A percentile compares a stretch with the other conserved stretches of the same genome.
These are phyloP conservation scores for Colletotrichum tofieldiae DNA, from an alignment of 2,329 filamentous ascomycete species.

Conservation along the genomic window DNA sequence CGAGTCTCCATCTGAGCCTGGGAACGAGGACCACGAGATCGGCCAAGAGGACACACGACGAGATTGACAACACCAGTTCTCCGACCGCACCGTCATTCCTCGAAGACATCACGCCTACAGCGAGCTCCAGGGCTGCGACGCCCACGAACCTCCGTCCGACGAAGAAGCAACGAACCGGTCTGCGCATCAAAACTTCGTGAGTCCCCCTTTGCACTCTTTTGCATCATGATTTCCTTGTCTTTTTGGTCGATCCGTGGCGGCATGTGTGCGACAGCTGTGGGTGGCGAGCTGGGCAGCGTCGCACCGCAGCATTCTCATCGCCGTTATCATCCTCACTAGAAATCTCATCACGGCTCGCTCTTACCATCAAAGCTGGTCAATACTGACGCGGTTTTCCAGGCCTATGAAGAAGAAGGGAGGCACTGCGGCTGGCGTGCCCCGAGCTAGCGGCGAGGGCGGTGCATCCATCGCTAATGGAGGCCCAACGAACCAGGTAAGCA, in stretches of 20 bases:
- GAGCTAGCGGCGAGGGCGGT: conserved; percentile 75
- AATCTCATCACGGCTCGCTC: conserved; percentile 19
- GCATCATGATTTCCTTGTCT: background rate
- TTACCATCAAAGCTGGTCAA: background rate
- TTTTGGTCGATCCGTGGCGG: conserved; percentile 17
- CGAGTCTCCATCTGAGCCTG: conserved; percentile 17
- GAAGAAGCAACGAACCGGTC: conserved; percentile 74
- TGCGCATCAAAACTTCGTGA: conserved; percentile 80
- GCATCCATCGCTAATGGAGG: conserved; percentile 73
- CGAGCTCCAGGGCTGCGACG: conserved; percentile 73
- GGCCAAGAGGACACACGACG: conserved; percentile 69
- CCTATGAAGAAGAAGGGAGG: conserved; percentile 83
- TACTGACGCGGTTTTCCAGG: conserved; percentile 59
- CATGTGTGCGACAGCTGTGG: conserved; percentile 14
- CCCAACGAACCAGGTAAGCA: conserved; percentile 68
- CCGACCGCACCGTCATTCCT: conserved; percentile 67
- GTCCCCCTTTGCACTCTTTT: conserved; percentile 52
- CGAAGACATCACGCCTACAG: conserved; percentile 62
- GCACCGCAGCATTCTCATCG: conserved; percentile 31
- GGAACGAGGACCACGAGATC: conserved; percentile 63
- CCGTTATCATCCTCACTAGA: conserved; percentile 34
- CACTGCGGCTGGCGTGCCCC: conserved; percentile 78
- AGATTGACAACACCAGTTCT: conserved; percentile 68
- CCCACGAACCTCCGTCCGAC: conserved; percentile 69
- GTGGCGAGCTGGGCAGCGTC: conserved; percentile 27